phyloP scores from a whole-genome alignment of 2,329 filamentous ascomycete genomes.

The Sarocladium oryzae region DNA sequence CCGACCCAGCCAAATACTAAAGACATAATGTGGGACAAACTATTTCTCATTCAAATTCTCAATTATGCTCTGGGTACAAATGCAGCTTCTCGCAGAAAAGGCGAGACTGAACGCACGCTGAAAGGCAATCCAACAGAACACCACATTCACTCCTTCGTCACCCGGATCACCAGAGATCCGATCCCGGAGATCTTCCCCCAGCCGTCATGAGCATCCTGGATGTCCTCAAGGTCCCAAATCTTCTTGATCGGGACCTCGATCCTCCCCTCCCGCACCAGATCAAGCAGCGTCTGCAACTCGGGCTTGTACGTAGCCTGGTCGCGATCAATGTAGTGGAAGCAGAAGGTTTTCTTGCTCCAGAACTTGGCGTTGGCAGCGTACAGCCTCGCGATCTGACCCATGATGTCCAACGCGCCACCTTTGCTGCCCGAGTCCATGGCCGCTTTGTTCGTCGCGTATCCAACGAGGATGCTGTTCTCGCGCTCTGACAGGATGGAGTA shows the following conservation, averaged over 20 bases:
- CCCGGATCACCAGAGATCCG: not conserved
- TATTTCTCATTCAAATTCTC: too few species aligned
- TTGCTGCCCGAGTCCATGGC: slow-evolving; percentile 22
- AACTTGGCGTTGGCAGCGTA: slow-evolving; percentile 22
- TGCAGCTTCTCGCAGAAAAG: too few species aligned
- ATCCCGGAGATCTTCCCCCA: slow-evolving; percentile 21
- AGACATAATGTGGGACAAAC: too few species aligned
- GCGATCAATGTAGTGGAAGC: slow-evolving; percentile 29
- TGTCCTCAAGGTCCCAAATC: slow-evolving; percentile 33
- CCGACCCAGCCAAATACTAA: too few species aligned
- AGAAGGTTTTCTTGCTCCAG: slow-evolving; percentile 23
- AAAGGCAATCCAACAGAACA: too few species aligned
- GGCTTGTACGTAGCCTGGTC: slow-evolving; percentile 26
- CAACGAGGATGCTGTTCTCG: slow-evolving; percentile 32
- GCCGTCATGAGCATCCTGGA: slow-evolving; percentile 28
- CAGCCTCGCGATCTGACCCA: slow-evolving; percentile 26
- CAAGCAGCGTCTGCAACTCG: slow-evolving; percentile 24
- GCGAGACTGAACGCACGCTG: too few species aligned
- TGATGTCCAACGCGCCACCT: slow-evolving; percentile 20
- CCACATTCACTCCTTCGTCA: not conserved
- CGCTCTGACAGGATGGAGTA: slow-evolving; percentile 32
- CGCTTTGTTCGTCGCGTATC: slow-evolving; percentile 18
- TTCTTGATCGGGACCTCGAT: slow-evolving; percentile 31
- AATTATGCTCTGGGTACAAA: too few species aligned
- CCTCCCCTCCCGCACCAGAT: slow-evolving; percentile 23